Evolutionary conservation across 164 flowering plant genomes (phyloP).

Genomic region (Cinnamomum chago): DNA sequence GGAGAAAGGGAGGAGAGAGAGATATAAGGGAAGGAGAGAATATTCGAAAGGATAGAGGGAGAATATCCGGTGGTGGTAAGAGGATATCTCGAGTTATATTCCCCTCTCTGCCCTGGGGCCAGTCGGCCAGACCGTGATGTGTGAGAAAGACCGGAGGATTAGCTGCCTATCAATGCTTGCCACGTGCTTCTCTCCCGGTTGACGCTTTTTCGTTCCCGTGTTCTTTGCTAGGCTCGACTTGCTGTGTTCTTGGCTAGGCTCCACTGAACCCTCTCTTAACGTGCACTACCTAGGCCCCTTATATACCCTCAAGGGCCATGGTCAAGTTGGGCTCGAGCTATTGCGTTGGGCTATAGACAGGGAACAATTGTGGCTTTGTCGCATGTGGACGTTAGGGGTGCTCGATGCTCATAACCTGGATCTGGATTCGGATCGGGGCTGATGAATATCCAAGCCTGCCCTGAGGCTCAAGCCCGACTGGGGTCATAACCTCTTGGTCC

Average conservation of each 20-base stretch:
- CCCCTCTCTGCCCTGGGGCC: conserved; percentile 20
- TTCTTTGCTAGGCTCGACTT: not conserved
- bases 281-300: no score
- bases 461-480: no score
- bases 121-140: not conserved
- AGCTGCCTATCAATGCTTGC: not conserved
- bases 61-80: conserved; percentile 41
- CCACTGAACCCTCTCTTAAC: no score
- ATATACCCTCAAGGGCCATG: no score
- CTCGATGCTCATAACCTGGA: no score
- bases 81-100: conserved; percentile 40
- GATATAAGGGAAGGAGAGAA: conserved; percentile 32
- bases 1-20: not conserved
- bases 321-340: no score
- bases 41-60: conserved; percentile 30
- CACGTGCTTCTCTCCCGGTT: not conserved
- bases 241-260: not conserved
- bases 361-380: no score
- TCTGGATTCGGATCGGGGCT: no score
- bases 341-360: no score
- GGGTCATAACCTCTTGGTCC: no score
- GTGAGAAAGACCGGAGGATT: not conserved
- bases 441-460: no score
- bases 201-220: not conserved
- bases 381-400: no score